Base-by-base conservation (phyloP, 139 green algal species). In the Chlamydomonas sphaeroides region DNA sequence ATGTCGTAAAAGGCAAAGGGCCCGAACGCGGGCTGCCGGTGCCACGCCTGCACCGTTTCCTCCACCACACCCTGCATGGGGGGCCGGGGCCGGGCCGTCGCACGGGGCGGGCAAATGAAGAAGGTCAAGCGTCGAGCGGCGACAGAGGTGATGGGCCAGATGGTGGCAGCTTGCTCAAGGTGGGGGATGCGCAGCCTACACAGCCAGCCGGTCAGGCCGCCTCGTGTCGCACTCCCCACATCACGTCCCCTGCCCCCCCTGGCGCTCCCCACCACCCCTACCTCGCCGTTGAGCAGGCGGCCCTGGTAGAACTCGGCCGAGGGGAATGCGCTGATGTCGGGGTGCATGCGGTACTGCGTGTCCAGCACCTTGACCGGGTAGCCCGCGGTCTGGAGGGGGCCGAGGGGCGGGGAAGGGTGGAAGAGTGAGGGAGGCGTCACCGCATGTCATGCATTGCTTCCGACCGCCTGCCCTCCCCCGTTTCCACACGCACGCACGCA, bases 1-100 rank as follows among this genome's bases (percentile, higher is more conserved):
- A 98, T 87, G 84, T 98, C 93, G 74, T 92, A 95, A 84, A 98
- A 95, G 2, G 93, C 90, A 57, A 97, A 89, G 15, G 95, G 95
- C 0, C 95, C 95, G 77, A 98, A 95, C 51, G 79, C 84, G 33
- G 78, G 80, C 36, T 91, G 65, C 1, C 42, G 30, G 84, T 98
- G 95, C 93, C 93, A 98, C n/a, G 91, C 68, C n/a, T 89, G 84
- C 20, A 41, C 65, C 0, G 93, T 98, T 26, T 89, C 66, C 25
- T 76, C 53, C 56, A 76, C 57, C 41, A 93, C 89, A 30, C 71
- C 76, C 88, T 92, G 83, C n/a, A n/a, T n/a, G n/a, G n/a, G n/a
- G n/a, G n/a, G n/a, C n/a, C n/a, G n/a, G n/a, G n/a, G n/a, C n/a
- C n/a, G n/a, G n/a, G n/a, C n/a, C n/a, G n/a, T n/a, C n/a, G n/a